Conservation (phyloP, 495 filamentous ascomycete species). For the Aspergillus funiculosus region DNA sequence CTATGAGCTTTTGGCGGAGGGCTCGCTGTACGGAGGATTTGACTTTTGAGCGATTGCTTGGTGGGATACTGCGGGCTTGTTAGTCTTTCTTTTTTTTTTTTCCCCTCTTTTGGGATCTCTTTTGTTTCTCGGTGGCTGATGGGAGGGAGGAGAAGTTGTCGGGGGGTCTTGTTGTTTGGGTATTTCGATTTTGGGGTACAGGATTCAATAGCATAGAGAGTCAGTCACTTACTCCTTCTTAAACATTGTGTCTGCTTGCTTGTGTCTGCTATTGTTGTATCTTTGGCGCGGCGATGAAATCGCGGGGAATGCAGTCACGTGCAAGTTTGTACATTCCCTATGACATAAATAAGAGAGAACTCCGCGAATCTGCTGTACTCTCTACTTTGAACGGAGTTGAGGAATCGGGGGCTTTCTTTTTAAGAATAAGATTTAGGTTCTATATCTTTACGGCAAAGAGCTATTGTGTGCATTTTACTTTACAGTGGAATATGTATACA, state of each 20-base stretch:
- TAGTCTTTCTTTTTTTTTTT: no score
- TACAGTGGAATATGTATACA: no score
- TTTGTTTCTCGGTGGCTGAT: constrained; percentile 9
- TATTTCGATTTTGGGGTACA: background rate
- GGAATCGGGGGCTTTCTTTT: no score
- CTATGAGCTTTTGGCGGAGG: constrained; percentile 71
- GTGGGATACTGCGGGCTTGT: constrained; percentile 44
- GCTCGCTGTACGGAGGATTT: constrained; percentile 91
- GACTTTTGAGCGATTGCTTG: constrained; percentile 85
- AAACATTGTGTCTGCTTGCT: constrained; percentile 57
- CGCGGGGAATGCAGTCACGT: constrained; percentile 33
- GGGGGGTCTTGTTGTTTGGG: background rate
- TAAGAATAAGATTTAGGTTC: no score
- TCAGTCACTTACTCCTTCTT: constrained; percentile 70
- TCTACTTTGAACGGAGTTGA: no score
- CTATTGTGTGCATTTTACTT: no score
- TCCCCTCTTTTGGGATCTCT: no score
- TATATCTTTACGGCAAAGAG: no score
- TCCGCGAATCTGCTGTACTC: no score
- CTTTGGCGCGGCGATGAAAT: constrained; percentile 9
- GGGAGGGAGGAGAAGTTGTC: background rate
- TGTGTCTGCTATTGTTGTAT: constrained; percentile 1
- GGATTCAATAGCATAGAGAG: constrained; percentile 1
- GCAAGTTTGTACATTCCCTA: constrained; percentile 9
- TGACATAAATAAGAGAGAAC: no score